These are phyloP conservation scores for Cadophora sp. DNA, from an alignment of 2,329 filamentous ascomycete genomes.

Conservation along the genomic window DNA sequence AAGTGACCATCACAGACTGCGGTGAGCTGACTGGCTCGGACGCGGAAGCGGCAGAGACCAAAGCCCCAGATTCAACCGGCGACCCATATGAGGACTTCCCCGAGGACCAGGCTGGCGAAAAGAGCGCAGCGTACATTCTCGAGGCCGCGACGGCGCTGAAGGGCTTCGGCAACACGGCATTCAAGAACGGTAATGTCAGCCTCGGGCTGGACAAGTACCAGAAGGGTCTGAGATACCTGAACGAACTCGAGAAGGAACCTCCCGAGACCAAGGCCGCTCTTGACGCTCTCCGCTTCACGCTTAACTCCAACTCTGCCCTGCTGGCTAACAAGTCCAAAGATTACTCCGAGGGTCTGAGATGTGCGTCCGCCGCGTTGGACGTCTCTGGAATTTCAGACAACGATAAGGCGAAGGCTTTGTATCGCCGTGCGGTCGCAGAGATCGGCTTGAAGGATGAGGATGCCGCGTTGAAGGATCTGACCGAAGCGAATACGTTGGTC, in stretches of 20 bases:
- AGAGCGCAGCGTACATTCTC: constrained; percentile 70
- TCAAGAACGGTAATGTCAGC: constrained; percentile 76
- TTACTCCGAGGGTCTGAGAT: constrained; percentile 73
- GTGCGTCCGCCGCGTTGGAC: constrained; percentile 76
- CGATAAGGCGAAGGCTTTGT: constrained; percentile 89
- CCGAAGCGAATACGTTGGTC: constrained; percentile 75
- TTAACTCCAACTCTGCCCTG: constrained; percentile 89
- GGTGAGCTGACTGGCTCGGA: constrained; percentile 81
- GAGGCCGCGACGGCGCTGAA: constrained; percentile 87
- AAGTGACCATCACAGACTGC: constrained; percentile 80
- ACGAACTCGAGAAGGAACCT: constrained; percentile 78
- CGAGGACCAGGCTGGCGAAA: constrained; percentile 74
- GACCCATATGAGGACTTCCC: constrained; percentile 97
- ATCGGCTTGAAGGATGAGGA: constrained; percentile 86
- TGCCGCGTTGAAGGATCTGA: constrained; percentile 74
- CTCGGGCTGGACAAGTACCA: constrained; percentile 90
- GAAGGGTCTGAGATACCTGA: constrained; percentile 88
- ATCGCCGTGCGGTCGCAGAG: constrained; percentile 79
- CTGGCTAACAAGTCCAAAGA: constrained; percentile 80
- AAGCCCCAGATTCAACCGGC: constrained; percentile 78
- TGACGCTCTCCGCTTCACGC: constrained; percentile 77
- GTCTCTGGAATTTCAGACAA: constrained; percentile 69
- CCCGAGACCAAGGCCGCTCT: constrained; percentile 71
- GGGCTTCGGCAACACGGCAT: constrained; percentile 89
- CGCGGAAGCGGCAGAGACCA: constrained; percentile 70